phyloP scores from a whole-genome alignment of 441 rosid species.

The Pelargonium cotyledonis region DNA sequence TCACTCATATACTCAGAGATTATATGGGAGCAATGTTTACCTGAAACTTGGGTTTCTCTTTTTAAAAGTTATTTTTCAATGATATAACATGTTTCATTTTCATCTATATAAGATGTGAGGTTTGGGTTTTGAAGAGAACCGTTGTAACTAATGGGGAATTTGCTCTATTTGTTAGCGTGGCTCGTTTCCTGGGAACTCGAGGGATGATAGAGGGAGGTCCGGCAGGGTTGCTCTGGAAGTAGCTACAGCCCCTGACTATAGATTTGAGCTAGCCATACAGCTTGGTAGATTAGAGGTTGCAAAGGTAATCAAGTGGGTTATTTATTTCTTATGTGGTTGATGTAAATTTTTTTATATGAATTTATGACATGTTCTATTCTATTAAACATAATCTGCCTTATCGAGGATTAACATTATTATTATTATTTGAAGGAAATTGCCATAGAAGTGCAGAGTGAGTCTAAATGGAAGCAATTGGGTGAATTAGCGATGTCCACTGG shows the following conservation, averaged over 20 bases:
- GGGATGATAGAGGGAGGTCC: constrained; percentile 94
- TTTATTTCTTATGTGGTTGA: too few species aligned
- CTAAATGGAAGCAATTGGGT: constrained; percentile 97
- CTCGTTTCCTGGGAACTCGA: constrained; percentile 90
- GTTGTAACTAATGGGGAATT: constrained; percentile 16
- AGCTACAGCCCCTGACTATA: constrained; percentile 93
- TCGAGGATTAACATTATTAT: too few species aligned
- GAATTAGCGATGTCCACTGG: constrained; percentile 94
- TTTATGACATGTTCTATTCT: too few species aligned
- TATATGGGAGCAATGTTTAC: too few species aligned
- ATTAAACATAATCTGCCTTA: too few species aligned
- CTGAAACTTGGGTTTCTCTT: too few species aligned
- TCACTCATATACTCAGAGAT: background rate
- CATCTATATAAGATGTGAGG: background rate
- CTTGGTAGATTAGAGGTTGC: constrained; percentile 89
- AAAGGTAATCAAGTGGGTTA: constrained; percentile 39
- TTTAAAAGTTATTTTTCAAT: background rate
- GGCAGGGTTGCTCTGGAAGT: constrained; percentile 92
- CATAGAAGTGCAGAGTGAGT: constrained; percentile 69
- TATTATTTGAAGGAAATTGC: constrained; percentile 63
- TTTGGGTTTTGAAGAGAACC: constrained; percentile 13
- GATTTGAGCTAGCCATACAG: constrained; percentile 91
- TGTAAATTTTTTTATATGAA: too few species aligned
- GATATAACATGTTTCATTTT: constrained; percentile 1
- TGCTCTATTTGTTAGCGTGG: constrained; percentile 59